phyloP scores from a whole-genome alignment of 1,284 basidiomycete species.

The Melampsora medusae region DNA sequence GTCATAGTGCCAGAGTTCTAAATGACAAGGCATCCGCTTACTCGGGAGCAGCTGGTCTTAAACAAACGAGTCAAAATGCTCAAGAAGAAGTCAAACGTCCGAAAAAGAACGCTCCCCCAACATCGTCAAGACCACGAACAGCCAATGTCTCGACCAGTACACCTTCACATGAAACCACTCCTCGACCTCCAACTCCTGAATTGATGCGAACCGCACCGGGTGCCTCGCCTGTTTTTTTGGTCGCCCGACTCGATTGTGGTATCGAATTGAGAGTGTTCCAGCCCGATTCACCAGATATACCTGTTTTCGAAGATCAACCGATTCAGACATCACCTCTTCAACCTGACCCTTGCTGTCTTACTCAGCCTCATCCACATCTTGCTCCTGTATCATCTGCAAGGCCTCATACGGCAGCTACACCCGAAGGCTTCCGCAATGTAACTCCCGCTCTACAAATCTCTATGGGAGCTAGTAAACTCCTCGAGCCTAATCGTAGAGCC shows the following conservation, averaged over 20 bases:
- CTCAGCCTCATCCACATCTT: neutral
- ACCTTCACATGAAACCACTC: neutral
- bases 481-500: neutral
- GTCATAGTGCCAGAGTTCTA: slow-evolving; percentile 6
- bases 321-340: neutral
- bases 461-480: neutral
- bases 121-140: neutral
- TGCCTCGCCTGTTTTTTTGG: neutral
- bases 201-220: neutral
- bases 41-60: neutral
- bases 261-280: neutral
- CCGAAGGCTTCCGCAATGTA: neutral
- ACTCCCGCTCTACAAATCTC: neutral
- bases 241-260: slow-evolving; percentile 5
- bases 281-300: neutral
- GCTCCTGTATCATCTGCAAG: neutral
- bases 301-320: no score
- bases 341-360: neutral
- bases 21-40: slow-evolving; percentile 2
- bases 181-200: neutral
- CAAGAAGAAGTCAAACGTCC: neutral
- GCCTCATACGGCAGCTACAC: neutral
- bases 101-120: neutral
- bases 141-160: slow-evolving; percentile 1
- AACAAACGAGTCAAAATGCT: neutral